Evolutionary conservation across 1,284 basidiomycete species (phyloP).

Genomic region (Singerocomus inundabilis): DNA sequence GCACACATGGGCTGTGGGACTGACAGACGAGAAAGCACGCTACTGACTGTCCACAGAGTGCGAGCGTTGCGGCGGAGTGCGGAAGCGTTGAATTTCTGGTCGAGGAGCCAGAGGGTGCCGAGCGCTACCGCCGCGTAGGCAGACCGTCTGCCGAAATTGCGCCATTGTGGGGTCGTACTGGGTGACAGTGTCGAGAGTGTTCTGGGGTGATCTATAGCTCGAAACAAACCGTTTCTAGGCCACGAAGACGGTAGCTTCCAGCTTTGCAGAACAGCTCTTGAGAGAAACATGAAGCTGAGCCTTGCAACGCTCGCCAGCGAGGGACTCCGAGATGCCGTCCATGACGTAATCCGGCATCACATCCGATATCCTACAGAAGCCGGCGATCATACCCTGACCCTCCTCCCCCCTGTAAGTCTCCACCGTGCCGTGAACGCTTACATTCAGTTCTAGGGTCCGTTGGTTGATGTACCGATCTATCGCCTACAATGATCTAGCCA

Average conservation of each 20-base stretch:
- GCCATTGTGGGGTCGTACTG: slow-evolving; percentile 6
- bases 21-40: background rate
- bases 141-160: slow-evolving; percentile 31
- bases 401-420: no score
- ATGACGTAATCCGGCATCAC: no score
- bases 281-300: slow-evolving; percentile 8
- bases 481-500: no score
- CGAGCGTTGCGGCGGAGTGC: slow-evolving; percentile 62
- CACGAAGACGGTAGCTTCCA: background rate
- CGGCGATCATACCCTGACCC: no score
- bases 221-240: background rate
- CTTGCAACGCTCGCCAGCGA: no score
- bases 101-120: slow-evolving; percentile 49
- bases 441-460: no score
- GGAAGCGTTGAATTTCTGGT: slow-evolving; percentile 65
- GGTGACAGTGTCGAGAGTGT: slow-evolving; percentile 1
- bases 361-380: no score
- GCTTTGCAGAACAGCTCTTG: background rate
- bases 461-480: no score
- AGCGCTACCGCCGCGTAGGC: slow-evolving; percentile 40
- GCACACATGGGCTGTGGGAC: background rate
- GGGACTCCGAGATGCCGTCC: no score
- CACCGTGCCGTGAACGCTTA: no score
- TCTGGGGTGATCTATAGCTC: background rate
- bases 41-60: slow-evolving; percentile 63